Evolutionary conservation across 164 flowering plant genomes (phyloP).

Genomic region (Piper longum): DNA sequence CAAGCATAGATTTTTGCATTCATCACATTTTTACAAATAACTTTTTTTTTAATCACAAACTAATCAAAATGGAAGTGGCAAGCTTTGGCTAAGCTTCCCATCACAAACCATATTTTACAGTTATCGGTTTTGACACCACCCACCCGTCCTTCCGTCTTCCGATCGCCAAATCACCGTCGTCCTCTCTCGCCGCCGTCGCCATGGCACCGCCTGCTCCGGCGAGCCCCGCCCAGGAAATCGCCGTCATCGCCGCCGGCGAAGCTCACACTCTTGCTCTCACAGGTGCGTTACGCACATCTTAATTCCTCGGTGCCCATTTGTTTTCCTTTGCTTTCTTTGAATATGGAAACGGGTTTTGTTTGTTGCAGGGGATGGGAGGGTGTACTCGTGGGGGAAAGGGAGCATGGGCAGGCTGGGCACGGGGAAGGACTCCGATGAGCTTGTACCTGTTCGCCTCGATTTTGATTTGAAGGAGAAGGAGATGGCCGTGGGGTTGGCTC

Average conservation of each 20-base stretch:
- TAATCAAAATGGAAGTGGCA: no score
- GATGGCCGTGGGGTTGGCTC: neutral
- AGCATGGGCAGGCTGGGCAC: conserved; percentile 76
- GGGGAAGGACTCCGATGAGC: conserved; percentile 59
- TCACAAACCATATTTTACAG: no score
- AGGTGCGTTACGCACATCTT: conserved; percentile 16
- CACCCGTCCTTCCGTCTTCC: no score
- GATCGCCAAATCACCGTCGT: no score
- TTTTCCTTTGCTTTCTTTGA: conserved; percentile 1
- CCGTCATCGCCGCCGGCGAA: conserved; percentile 70
- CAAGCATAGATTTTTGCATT: no score
- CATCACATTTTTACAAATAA: no score
- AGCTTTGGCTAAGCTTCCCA: no score
- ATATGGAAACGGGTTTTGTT: neutral
- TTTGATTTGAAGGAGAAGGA: conserved; percentile 19
- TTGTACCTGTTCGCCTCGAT: conserved; percentile 43
- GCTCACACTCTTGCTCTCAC: conserved; percentile 76
- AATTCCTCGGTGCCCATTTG: neutral
- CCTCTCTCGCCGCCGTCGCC: neutral
- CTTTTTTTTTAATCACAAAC: no score
- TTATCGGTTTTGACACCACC: no score
- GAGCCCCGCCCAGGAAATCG: conserved; percentile 24
- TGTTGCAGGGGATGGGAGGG: conserved; percentile 49
- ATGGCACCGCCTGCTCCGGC: conserved; percentile 11
- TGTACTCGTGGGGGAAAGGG: conserved; percentile 89